Evolutionary conservation across 495 filamentous ascomycete species (phyloP), one percentile per base, ranked within the genome.

Genomic region (Penicillium parvum): DNA sequence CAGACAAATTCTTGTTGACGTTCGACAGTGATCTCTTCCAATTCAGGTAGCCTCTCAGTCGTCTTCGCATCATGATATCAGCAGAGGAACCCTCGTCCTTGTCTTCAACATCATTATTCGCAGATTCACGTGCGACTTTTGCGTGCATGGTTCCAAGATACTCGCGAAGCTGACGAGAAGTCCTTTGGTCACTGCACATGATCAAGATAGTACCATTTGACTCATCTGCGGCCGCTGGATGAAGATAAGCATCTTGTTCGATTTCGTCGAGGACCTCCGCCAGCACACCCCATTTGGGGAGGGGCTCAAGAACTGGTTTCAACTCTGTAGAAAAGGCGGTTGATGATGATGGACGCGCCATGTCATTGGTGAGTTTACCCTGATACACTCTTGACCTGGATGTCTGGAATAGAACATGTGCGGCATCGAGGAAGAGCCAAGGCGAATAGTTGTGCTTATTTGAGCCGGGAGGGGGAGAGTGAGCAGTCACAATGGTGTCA

Each of bases 361-460:
- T 66, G 18, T 63, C 66, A 32, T 71, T 71, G 29, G 55, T 68
- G 20, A 83, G 59, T 49, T 77, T 83, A 1, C 84, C 86, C 23
- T 84, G 75, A 54, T 95, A 98, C n/a, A 95, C 90, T 43, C 92
- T 75, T 16, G 84, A 77, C 58, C 89, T 96, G 0, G 92, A 89
- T 8, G 88, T 90, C 36, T 86, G 85, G 44, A 98, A 97, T 3
- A 98, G 88, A 23, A 85, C 89, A 63, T 96, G 86, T 3, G 92
- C 92, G 16, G 91, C 90, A 63, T 97, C 92, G 10, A 96, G 78
- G 56, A 96, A 97, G 7, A 97, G 76, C 92, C 92, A 98, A 1
- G 92, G 92, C 2, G 91, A 91, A 50, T 96, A 88, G 20, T 81
- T 90, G 58, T 94, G 85, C 43, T 82, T 81, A 15, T 84, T 95